Percentiles rank a stretch among this genome's conserved stretches.
These are phyloP conservation scores for Penicillium sp. DNA, from an alignment of 2,329 filamentous ascomycete species.

Conservation along the genomic window DNA sequence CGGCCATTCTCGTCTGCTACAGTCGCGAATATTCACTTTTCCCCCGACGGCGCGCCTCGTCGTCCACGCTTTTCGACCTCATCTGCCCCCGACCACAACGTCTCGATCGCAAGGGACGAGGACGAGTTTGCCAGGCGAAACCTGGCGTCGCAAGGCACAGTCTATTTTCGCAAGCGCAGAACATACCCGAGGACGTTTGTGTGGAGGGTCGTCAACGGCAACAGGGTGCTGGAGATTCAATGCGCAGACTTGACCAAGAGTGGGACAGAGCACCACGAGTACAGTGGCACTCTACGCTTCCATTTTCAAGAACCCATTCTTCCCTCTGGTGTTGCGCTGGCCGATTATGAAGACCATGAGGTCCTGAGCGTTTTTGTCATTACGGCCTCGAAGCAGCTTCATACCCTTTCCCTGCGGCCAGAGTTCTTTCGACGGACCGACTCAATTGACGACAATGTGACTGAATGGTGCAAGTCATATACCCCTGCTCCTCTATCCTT, in stretches of 20 bases:
- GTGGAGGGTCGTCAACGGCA: conserved; percentile 81
- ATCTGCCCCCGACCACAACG: conserved; percentile 39
- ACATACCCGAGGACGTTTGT: conserved; percentile 77
- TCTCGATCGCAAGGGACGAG: conserved; percentile 53
- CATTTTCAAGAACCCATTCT: conserved; percentile 68
- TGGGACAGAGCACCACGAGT: conserved; percentile 57
- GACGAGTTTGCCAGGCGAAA: conserved; percentile 64
- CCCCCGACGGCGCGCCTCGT: conserved; percentile 45
- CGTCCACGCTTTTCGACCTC: conserved; percentile 43
- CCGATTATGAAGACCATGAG: conserved; percentile 73
- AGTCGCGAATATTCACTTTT: conserved; percentile 64
- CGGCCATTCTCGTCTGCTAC: conserved; percentile 65
- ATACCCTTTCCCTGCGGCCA: conserved; percentile 74
- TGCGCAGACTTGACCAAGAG: conserved; percentile 72
- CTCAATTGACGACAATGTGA: conserved; percentile 66
- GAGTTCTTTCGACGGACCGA: conserved; percentile 70
- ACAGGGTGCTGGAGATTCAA: conserved; percentile 73
- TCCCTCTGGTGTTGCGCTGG: conserved; percentile 71
- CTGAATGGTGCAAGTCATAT: conserved; percentile 69
- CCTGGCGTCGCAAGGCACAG: conserved; percentile 69
- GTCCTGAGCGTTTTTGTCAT: conserved; percentile 72
- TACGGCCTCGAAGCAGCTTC: conserved; percentile 71
- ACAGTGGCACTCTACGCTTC: conserved; percentile 69
- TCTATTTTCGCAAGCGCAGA: conserved; percentile 76
- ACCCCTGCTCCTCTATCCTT: conserved; percentile 67